Conservation (phyloP, 805 yeast species). For the Sugiyamaella boreocaroliniensis region DNA sequence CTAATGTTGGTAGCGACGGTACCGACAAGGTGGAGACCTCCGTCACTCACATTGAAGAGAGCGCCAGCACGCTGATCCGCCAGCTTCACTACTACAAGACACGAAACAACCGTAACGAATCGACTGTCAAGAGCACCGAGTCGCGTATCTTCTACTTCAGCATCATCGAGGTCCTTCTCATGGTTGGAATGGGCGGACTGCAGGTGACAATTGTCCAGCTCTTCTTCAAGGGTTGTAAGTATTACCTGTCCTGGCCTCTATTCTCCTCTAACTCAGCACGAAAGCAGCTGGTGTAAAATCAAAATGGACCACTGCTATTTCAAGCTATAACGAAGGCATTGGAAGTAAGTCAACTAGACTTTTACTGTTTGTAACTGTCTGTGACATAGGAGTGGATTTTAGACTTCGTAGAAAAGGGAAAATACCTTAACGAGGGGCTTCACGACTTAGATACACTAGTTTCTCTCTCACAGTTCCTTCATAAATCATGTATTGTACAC, state of each 20-base stretch:
- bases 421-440: too few relatives aligned
- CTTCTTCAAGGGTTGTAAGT: constrained; percentile 48
- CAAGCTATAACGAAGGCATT: too few relatives aligned
- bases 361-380: too few relatives aligned
- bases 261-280: constrained; percentile 16
- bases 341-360: too few relatives aligned
- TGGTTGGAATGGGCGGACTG: constrained; percentile 68
- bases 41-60: constrained; percentile 25
- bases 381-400: too few relatives aligned
- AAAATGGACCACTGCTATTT: too few relatives aligned
- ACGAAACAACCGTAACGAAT: constrained; percentile 86
- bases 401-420: too few relatives aligned
- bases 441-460: too few relatives aligned
- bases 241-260: neutral
- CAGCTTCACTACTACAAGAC: constrained; percentile 73
- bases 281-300: constrained; percentile 28
- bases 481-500: neutral
- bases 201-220: constrained; percentile 80
- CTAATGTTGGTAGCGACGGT: constrained; percentile 22
- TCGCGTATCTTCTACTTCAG: constrained; percentile 73
- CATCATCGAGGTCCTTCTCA: constrained; percentile 58
- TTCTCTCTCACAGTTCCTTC: neutral
- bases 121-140: constrained; percentile 75
- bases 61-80: constrained; percentile 27
- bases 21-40: constrained; percentile 29